phyloP scores from a whole-genome alignment of 495 filamentous ascomycete genomes.

The Amphirosellinia nigrospora region DNA sequence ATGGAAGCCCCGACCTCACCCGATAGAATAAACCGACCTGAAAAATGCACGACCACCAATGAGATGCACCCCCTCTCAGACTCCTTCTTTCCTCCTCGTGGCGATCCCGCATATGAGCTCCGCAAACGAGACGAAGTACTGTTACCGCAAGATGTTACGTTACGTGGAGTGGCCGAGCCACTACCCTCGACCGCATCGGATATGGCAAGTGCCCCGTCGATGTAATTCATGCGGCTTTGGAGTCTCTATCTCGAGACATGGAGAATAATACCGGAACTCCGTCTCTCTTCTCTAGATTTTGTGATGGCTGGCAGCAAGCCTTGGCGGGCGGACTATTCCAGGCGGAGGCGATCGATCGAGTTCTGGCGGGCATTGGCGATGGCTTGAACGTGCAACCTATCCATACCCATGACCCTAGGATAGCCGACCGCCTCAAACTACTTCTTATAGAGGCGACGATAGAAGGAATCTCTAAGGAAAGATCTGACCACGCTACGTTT shows the following conservation, averaged over 20 bases:
- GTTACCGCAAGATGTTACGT: not conserved
- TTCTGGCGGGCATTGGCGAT: constrained; percentile 31
- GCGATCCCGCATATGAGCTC: not conserved
- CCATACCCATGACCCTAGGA: not conserved
- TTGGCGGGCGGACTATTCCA: constrained; percentile 24
- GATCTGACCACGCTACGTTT: not conserved
- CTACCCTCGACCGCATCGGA: constrained; percentile 21
- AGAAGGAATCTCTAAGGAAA: constrained; percentile 25
- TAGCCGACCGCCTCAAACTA: constrained; percentile 24
- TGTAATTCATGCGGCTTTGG: constrained; percentile 27
- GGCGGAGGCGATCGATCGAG: constrained; percentile 23
- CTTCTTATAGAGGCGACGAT: constrained; percentile 31
- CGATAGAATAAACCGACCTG: constrained; percentile 13
- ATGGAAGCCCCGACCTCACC: constrained; percentile 53
- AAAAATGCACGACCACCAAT: constrained; percentile 2
- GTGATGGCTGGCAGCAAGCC: constrained; percentile 29
- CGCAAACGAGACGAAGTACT: not conserved
- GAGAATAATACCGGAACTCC: not conserved
- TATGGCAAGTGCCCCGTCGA: constrained; percentile 19
- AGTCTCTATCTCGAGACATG: constrained; percentile 13
- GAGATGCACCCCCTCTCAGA: not conserved
- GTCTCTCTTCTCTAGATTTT: constrained; percentile 30
- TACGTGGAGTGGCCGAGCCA: constrained; percentile 14
- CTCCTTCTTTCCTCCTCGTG: not conserved
- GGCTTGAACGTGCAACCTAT: constrained; percentile 14